Evolutionary conservation across 1,139 yeast species (phyloP), one percentile per base, ranked within the genome.

Genomic region (Hyphopichia pseudoburtonii): DNA sequence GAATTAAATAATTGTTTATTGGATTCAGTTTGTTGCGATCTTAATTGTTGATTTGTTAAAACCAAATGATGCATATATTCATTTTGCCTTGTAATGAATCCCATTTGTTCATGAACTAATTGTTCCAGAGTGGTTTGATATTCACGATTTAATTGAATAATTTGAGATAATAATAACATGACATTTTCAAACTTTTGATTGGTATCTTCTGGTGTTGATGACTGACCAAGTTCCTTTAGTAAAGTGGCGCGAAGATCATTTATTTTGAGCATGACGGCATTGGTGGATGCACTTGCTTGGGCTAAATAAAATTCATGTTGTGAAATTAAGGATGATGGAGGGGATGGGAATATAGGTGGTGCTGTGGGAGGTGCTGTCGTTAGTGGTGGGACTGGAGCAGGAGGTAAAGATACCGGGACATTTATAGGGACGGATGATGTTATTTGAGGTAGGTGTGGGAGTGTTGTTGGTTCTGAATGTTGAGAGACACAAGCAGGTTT

Each of bases 21-120:
- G 30, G 48, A 32, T n/a, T 46, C 42, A 24, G 39, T 35, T 37
- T 56, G 60, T 33, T 50, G 48, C 7, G 24, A 25, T 29, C 41
- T 41, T 24, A 51, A 48, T 17, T 34, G 32, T 11, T 45, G 42
- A 36, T 50, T 45, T 17, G 40, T 38, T 23, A 42, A 43, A 32
- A 49, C 42, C 10, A 50, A 33, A 24, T 39, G 38, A 19, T 44
- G 38, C 15, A 42, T 39, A 32, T 40, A 43, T 10, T 43, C 40
- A 21, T 42, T 34, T 30, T 43, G 45, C 18, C 32, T 34, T 14
- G 33, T 32, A 17, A 41, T 40, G 19, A 52, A 31, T 29, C 36
- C 36, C 32, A 47, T 48, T 11, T 53, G 50, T 21, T 45, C 46
- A 82, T 82, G 22, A 64, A 40, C 38, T 17, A 54, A 36, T 25